Evolutionary conservation across 352 stramenopile genomes (phyloP), one percentile per base, ranked within the genome.

Genomic region (Lagenidium giganteum): DNA sequence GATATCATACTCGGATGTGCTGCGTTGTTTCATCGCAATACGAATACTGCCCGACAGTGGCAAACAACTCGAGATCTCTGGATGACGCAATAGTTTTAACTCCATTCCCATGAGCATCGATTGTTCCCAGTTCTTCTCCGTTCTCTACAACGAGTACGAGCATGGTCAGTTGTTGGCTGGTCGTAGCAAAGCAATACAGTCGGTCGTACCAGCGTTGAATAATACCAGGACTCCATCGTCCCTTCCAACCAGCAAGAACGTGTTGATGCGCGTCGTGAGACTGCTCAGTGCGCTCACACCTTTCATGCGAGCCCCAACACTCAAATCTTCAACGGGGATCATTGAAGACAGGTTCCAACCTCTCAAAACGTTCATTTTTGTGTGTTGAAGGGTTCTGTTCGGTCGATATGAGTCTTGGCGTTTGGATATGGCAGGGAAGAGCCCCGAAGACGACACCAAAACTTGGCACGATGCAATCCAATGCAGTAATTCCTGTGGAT

Each of bases 21-120:
- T 72, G 44, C 27, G 71, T 80, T 3, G 70, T 75, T 21, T 90
- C 74, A 36, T 90, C 77, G 5, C 70, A 60, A 42, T 83, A 87
- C 18, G 74, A 79, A 32, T 81, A 53, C 17, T 64, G 68, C 0
- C 77, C 71, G 18, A 70, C 64, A 44, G 67, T 87, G 4, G 77
- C 74, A 6, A 90, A 45, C 35, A 64, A 68, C 29, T 78, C 67
- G 29, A 61, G 59, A 12, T 76, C 59, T 5, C 17, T 49, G 30
- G 77, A 87, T 37, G 69, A 72, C 2, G 53, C 48, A 1, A 90
- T 48, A 21, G 64, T 47, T 28, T 77, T 70, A 24, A 90, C 71
- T 16, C 77, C 77, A 34, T 75, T 68, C 0, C 58, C 63, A 24
- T 85, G 75, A 0, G 69, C 75, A 25, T 87, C 75, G 2, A 82